Percentiles rank a stretch among this genome's conserved stretches.
Conservation (phyloP, 2,329 filamentous ascomycete genomes). For the Cadophora gregata region DNA sequence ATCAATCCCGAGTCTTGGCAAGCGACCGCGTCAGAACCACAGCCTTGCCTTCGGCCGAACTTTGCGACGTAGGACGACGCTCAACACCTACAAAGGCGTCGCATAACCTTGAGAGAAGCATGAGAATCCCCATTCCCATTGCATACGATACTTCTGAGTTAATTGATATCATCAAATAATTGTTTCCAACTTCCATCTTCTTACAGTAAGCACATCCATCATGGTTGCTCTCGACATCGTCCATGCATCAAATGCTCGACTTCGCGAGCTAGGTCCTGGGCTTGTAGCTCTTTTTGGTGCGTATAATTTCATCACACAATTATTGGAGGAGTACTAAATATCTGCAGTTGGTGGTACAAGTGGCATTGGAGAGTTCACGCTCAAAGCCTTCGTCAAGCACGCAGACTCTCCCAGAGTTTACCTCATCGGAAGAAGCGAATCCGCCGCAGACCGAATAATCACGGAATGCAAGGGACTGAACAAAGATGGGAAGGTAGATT, state of each 20-base stretch:
- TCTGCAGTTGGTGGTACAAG: slow-evolving; percentile 52
- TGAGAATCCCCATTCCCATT: not conserved
- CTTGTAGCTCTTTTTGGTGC: slow-evolving; percentile 42
- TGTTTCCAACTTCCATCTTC: not conserved
- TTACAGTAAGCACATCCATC: slow-evolving; percentile 1
- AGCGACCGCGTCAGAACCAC: not conserved
- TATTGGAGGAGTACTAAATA: slow-evolving; percentile 16
- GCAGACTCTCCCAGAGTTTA: slow-evolving; percentile 51
- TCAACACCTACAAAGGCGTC: not conserved
- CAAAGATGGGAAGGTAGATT: slow-evolving; percentile 52
- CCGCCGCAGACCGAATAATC: slow-evolving; percentile 49
- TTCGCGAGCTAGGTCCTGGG: slow-evolving; percentile 41
- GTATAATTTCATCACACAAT: not conserved
- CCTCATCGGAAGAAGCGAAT: slow-evolving; percentile 54
- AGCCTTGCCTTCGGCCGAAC: slow-evolving; percentile 9
- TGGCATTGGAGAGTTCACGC: slow-evolving; percentile 55
- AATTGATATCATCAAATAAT: slow-evolving; percentile 18
- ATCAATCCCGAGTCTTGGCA: not conserved
- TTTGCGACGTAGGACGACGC: not conserved
- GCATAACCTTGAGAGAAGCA: not conserved
- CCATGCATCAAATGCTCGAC: slow-evolving; percentile 38
- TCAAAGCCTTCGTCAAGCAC: slow-evolving; percentile 52
- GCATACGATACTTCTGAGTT: not conserved
- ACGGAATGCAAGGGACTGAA: slow-evolving; percentile 52
- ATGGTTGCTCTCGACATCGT: slow-evolving; percentile 42